Percentiles rank a stretch among this genome's conserved stretches.
These are phyloP conservation scores for Coriaria nepalensis DNA, from an alignment of 306 rosid species.

Conservation along the genomic window DNA sequence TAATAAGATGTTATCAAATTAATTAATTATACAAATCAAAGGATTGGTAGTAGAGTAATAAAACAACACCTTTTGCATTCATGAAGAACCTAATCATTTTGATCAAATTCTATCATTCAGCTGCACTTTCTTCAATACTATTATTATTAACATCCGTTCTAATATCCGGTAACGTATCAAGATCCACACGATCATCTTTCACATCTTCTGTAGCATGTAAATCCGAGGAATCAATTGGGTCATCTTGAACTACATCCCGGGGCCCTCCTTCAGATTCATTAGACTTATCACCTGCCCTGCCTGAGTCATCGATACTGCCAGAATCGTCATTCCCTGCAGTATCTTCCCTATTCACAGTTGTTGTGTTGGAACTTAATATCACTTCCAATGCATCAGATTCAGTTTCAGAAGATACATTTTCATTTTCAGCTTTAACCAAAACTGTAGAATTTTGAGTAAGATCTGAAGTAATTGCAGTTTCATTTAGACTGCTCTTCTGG, in stretches of 20 bases:
- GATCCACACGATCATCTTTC: constrained; percentile 41
- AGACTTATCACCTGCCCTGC: constrained; percentile 19
- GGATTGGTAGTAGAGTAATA: too few relatives aligned
- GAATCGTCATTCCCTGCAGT: constrained; percentile 25
- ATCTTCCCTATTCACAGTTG: constrained; percentile 27
- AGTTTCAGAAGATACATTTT: constrained; percentile 13
- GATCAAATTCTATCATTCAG: constrained; percentile 25
- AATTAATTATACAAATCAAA: too few relatives aligned
- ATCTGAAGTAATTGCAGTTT: constrained; percentile 5
- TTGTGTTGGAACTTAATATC: constrained; percentile 12
- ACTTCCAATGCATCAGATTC: constrained; percentile 21
- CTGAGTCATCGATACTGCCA: constrained; percentile 17
- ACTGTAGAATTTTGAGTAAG: constrained; percentile 18
- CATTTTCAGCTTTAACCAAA: constrained; percentile 23
- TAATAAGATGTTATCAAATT: too few relatives aligned
- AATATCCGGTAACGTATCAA: constrained; percentile 53
- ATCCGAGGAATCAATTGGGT: constrained; percentile 58
- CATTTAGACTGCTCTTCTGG: constrained; percentile 18
- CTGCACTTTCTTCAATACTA: constrained; percentile 42
- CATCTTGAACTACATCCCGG: constrained; percentile 32
- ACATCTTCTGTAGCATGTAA: constrained; percentile 27
- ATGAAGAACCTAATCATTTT: too few relatives aligned
- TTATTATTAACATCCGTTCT: constrained; percentile 36
- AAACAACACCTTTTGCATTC: too few relatives aligned
- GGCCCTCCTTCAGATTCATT: constrained; percentile 22